These are phyloP conservation scores for Lactarius tabidus DNA, from an alignment of 768 basidiomycete genomes.

Conservation along the genomic window DNA sequence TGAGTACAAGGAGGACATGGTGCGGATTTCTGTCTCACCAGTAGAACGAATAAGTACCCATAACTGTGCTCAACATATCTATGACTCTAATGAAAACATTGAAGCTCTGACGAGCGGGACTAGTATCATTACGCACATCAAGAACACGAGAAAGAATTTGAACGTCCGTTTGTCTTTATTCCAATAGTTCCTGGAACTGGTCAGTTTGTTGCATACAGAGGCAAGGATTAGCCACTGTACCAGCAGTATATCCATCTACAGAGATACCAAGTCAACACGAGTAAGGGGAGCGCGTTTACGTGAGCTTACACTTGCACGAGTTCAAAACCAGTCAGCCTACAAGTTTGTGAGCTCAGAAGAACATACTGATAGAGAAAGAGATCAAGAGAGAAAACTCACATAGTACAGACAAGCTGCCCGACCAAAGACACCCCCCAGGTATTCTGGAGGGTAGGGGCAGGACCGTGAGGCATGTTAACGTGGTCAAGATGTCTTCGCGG, in stretches of 20 bases:
- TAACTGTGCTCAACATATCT: neutral
- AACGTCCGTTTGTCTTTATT: neutral
- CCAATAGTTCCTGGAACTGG: neutral
- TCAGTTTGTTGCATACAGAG: neutral
- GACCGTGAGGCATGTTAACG: neutral
- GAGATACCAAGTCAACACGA: neutral
- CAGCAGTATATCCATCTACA: constrained; percentile 3
- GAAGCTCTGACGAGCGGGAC: neutral
- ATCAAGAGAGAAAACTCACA: neutral
- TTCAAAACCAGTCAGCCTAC: constrained; percentile 5
- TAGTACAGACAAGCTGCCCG: neutral
- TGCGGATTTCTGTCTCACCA: neutral
- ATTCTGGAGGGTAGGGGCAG: neutral
- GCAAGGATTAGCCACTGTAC: neutral
- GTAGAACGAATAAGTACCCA: neutral
- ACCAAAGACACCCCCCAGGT: neutral
- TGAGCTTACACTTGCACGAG: constrained; percentile 1
- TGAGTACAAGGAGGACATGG: neutral
- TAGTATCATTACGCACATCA: neutral
- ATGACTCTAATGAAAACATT: neutral
- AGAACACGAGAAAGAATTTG: neutral
- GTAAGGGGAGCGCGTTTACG: neutral
- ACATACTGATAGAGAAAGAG: no score
- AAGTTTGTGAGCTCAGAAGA: neutral
- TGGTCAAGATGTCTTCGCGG: neutral